Evolutionary conservation across 768 basidiomycete species (phyloP).

Genomic region (Boletus rufocinnamomeus): DNA sequence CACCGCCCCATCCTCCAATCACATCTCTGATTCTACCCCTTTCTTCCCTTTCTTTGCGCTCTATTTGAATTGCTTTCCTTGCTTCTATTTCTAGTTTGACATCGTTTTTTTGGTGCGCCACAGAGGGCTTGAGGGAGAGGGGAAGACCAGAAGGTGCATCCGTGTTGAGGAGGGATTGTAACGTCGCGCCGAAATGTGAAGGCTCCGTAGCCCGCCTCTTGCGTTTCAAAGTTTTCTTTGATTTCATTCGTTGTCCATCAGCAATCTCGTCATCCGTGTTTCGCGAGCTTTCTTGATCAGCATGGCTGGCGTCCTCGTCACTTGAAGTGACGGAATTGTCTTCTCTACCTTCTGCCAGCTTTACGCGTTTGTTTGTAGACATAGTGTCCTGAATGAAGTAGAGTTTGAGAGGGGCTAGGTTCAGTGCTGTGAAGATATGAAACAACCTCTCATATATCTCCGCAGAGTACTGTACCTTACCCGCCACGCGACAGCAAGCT

Average conservation of each 20-base stretch:
- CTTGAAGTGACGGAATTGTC: constrained; percentile 5
- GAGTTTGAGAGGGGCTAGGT: background rate
- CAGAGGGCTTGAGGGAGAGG: constrained; percentile 77
- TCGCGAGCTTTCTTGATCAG: constrained; percentile 31
- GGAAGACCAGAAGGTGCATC: constrained; percentile 69
- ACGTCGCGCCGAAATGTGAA: constrained; percentile 70
- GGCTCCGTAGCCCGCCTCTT: constrained; percentile 80
- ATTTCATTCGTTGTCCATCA: constrained; percentile 57
- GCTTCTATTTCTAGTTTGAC: constrained; percentile 75
- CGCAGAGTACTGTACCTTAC: background rate
- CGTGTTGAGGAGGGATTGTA: constrained; percentile 72
- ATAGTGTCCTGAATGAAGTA: constrained; percentile 35
- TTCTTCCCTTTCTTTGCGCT: constrained; percentile 75
- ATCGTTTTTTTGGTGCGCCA: constrained; percentile 67
- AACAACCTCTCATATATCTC: constrained; percentile 3
- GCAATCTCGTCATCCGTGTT: constrained; percentile 71
- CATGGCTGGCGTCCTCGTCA: constrained; percentile 6
- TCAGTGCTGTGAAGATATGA: background rate
- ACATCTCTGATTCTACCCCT: constrained; percentile 65
- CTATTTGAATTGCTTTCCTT: constrained; percentile 67
- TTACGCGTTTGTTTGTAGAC: constrained; percentile 57
- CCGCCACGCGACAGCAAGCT: background rate
- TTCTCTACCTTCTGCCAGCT: constrained; percentile 36
- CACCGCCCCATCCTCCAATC: constrained; percentile 88
- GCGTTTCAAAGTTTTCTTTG: constrained; percentile 78